Base-by-base conservation (phyloP, 176 grass and related monocot genomes). In the Musa schizocarpa region DNA sequence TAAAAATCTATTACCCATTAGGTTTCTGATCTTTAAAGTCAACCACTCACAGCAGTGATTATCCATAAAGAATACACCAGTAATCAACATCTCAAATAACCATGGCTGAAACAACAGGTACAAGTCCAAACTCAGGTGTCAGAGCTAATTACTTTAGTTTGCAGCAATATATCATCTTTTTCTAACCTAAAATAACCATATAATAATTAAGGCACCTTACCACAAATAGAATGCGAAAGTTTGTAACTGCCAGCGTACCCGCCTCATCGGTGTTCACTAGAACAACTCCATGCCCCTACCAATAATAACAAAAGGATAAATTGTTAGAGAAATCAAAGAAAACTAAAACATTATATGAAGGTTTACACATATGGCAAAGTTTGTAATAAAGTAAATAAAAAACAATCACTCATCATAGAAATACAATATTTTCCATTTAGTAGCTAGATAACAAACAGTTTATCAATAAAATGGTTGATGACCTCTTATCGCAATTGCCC, bases 161-260 rank as follows among this genome's bases (percentile, higher is more conserved):
- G 20, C n/a, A n/a, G 14, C 6, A n/a, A 16, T 7, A 61, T 61
- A 61, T 3, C 4, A 13, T 68, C 11, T 48, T 52, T 10, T 11
- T 13, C 52, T 9, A 53, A 72, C 20, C 23, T 72, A 22, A 23
- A 72, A 53, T 10, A 53, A 1, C 19, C 11, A 43, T 34, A 26
- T 43, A 43, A 13, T 72, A 50, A 22, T 72, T 34, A 22, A 74
- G 52, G 34, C 54, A 57, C 22, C 52, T 53, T 74, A 74, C 72
- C 72, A 74, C 72, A 74, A 74, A 74, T 13, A 74, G 52, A 74
- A 74, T 74, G 12, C 72, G 72, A 51, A 74, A 74, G 54, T 74
- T 74, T 57, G 72, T 74, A 25, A 74, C 72, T 56, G 72, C 54
- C 19, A 74, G 25, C n/a, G 72, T 74, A 8, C 72, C 72, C 23